Evolutionary conservation across 2,329 filamentous ascomycete species (phyloP).

Genomic region (Hymenoscyphus linearis): DNA sequence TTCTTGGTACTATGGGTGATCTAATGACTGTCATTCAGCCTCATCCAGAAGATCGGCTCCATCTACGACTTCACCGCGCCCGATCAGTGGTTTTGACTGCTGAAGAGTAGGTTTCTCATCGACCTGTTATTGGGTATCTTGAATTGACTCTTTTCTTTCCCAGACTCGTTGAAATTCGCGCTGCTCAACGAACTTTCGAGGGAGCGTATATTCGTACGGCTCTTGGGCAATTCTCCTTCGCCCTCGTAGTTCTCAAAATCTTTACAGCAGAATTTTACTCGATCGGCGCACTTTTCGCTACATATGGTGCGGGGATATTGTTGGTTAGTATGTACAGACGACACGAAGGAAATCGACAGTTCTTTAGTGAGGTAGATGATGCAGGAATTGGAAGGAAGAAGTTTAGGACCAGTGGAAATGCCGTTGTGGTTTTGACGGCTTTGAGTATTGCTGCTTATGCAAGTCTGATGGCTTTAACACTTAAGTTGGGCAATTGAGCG

Average conservation of each 20-base stretch:
- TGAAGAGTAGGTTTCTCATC: slow-evolving; percentile 47
- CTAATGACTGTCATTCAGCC: slow-evolving; percentile 39
- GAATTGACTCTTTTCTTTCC: not conserved
- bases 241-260: slow-evolving; percentile 90
- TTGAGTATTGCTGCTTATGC: slow-evolving; percentile 55
- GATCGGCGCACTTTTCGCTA: slow-evolving; percentile 91
- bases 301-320: slow-evolving; percentile 82
- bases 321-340: slow-evolving; percentile 79
- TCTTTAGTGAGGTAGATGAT: slow-evolving; percentile 57
- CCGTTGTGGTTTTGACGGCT: slow-evolving; percentile 50
- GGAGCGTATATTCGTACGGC: slow-evolving; percentile 95
- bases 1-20: not conserved
- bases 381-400: slow-evolving; percentile 43
- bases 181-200: slow-evolving; percentile 93
- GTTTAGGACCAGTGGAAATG: slow-evolving; percentile 61
- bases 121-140: slow-evolving; percentile 3
- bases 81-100: slow-evolving; percentile 76
- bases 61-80: slow-evolving; percentile 75
- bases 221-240: slow-evolving; percentile 90
- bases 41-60: slow-evolving; percentile 68
- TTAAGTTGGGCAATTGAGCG: slow-evolving; percentile 31
- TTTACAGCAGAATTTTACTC: slow-evolving; percentile 96
- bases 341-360: slow-evolving; percentile 88
- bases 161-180: slow-evolving; percentile 82
- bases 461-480: slow-evolving; percentile 51